phyloP scores from a whole-genome alignment of 768 basidiomycete species.

The Tylopilus subfusipes region DNA sequence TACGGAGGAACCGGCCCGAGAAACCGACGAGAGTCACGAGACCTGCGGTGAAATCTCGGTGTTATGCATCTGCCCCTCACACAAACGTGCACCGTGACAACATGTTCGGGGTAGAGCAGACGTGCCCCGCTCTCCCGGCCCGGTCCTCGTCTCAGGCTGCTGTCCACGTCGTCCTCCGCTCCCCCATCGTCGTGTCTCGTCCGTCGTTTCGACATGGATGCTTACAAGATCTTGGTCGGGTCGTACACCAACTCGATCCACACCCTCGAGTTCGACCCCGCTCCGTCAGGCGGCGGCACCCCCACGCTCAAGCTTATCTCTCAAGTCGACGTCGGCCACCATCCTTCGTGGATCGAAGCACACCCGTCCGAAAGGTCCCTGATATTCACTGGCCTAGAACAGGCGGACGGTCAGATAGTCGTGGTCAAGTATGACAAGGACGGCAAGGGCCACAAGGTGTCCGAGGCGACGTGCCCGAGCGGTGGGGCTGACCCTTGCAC shows the following conservation, averaged over 20 bases:
- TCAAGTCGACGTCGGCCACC: constrained; percentile 48
- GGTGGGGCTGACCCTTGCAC: constrained; percentile 64
- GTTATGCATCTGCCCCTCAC: neutral
- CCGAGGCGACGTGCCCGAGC: constrained; percentile 40
- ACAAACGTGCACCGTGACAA: too few species aligned
- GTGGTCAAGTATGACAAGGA: constrained; percentile 55
- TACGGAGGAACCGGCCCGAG: neutral
- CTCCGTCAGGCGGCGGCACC: constrained; percentile 44
- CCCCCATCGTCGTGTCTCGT: neutral
- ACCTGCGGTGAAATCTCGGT: neutral
- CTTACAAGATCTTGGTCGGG: constrained; percentile 49
- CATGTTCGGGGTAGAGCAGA: too few species aligned
- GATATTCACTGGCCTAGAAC: constrained; percentile 65
- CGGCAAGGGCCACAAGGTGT: constrained; percentile 44
- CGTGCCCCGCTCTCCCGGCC: neutral
- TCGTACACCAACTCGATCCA: constrained; percentile 65
- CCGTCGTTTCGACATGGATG: constrained; percentile 11
- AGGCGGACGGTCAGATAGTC: constrained; percentile 59
- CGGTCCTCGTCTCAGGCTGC: too few species aligned
- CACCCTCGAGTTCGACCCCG: constrained; percentile 63
- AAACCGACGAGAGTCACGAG: too few species aligned
- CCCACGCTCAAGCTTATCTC: constrained; percentile 50
- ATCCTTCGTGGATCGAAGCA: constrained; percentile 74
- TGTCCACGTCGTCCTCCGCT: neutral
- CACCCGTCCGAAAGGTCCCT: constrained; percentile 55